Evolutionary conservation across 805 yeast species (phyloP).

Genomic region (Candida succiphila): DNA sequence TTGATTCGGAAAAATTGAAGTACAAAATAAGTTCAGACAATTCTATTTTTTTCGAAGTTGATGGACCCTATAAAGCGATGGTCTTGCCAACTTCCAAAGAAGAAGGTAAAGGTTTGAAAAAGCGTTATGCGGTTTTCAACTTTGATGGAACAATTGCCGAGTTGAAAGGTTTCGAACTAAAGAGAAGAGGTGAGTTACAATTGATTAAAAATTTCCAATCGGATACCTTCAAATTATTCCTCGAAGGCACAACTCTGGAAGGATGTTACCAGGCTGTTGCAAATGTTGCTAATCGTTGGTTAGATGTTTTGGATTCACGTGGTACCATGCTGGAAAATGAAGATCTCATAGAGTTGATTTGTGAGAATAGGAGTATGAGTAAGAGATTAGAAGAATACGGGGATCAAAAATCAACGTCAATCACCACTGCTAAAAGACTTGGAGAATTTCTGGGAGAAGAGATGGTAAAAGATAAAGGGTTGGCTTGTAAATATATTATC

Average conservation of each 20-base stretch:
- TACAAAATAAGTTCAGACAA: slow-evolving; percentile 81
- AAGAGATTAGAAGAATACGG: slow-evolving; percentile 85
- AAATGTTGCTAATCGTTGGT: slow-evolving; percentile 88
- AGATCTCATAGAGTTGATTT: slow-evolving; percentile 87
- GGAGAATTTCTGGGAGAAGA: slow-evolving; percentile 94
- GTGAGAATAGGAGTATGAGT: slow-evolving; percentile 94
- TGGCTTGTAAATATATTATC: slow-evolving; percentile 90
- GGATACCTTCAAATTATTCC: slow-evolving; percentile 83
- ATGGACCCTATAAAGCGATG: slow-evolving; percentile 98
- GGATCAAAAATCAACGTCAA: slow-evolving; percentile 85
- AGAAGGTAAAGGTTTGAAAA: slow-evolving; percentile 94
- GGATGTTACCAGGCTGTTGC: slow-evolving; percentile 86
- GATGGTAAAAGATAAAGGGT: slow-evolving; percentile 93
- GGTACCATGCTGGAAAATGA: slow-evolving; percentile 88
- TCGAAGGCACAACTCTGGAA: slow-evolving; percentile 74
- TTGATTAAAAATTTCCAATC: slow-evolving; percentile 91
- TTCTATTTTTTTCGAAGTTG: slow-evolving; percentile 95
- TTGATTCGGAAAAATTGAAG: slow-evolving; percentile 54
- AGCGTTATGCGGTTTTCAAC: slow-evolving; percentile 95
- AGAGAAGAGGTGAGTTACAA: slow-evolving; percentile 93
- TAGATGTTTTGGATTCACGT: slow-evolving; percentile 81
- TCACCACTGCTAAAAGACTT: slow-evolving; percentile 86
- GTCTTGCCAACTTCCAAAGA: slow-evolving; percentile 93
- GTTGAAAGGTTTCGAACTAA: slow-evolving; percentile 91
- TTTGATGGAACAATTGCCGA: slow-evolving; percentile 92